These are phyloP conservation scores for Trichophyton verrucosum DNA, from an alignment of 2,329 filamentous ascomycete species.

Conservation along the genomic window DNA sequence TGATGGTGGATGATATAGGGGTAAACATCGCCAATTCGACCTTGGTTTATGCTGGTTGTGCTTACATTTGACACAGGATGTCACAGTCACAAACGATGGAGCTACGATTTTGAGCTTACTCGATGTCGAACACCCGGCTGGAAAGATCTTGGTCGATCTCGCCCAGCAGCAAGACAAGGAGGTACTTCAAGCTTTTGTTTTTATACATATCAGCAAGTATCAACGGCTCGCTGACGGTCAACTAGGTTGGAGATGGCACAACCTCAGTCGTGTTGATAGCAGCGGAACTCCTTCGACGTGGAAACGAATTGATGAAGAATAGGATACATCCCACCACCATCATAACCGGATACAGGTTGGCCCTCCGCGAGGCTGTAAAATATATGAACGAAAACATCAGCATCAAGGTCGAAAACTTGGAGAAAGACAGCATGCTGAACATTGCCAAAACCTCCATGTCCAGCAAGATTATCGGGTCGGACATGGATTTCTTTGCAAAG, in stretches of 20 bases:
- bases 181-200: constrained; percentile 21
- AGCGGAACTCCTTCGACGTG: constrained; percentile 81
- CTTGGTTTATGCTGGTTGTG: constrained; percentile 10
- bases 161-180: constrained; percentile 99
- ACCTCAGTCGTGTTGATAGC: constrained; percentile 97
- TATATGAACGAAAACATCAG: constrained; percentile 99
- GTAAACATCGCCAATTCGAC: constrained; percentile 37
- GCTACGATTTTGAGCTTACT: constrained; percentile 90
- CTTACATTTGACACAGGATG: constrained; percentile 50
- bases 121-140: constrained; percentile 94
- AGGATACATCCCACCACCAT: constrained; percentile 99
- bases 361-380: constrained; percentile 88
- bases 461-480: constrained; percentile 92
- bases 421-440: constrained; percentile 78
- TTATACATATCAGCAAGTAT: neutral
- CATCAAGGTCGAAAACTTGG: constrained; percentile 85
- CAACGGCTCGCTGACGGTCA: neutral
- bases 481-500: constrained; percentile 92
- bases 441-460: constrained; percentile 99
- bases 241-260: constrained; percentile 79
- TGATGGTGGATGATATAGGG: constrained; percentile 99
- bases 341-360: constrained; percentile 94
- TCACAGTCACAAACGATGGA: constrained; percentile 97
- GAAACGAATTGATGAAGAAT: constrained; percentile 98
- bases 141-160: constrained; percentile 94